Base-by-base conservation (phyloP, 2,329 filamentous ascomycete genomes). In the Aspergillus aculeatus region DNA sequence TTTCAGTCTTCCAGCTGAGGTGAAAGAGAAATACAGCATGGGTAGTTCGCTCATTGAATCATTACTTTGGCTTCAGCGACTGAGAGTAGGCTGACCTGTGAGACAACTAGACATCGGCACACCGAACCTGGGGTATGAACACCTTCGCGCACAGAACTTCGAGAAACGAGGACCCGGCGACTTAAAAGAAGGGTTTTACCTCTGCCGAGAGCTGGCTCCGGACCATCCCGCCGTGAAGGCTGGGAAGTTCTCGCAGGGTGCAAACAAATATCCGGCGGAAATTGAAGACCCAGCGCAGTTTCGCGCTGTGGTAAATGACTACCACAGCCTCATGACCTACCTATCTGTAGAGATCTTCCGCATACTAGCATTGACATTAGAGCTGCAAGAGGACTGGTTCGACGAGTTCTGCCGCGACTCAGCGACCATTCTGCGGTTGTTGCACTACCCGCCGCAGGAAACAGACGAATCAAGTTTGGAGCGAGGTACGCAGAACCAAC, bases 1-100 rank as follows among this genome's bases (percentile, higher is more conserved):
- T 62, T 86, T 86, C 64, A 70, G 73, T 6, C 74, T 85, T 5
- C 64, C 69, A 2, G 14, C 65, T 0, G 65, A 71, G 23, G 62
- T 62, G n/a, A 72, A 73, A 58, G 56, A 66, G 50, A 66, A 66
- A 53, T 70, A 68, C 47, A 58, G 64, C 24, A 67, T 64, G 64
- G 63, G 67, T 69, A 51, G n/a, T 14, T 11, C 35, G 29, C 31
- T 7, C 29, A 54, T 12, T 4, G 32, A 4, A 14, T 24, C 6
- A 16, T 4, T 19, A 5, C 16, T 35, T 16, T 5, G 3, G 12
- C 11, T 35, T 29, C 7, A 35, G 4, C 32, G 32, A 35, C 12
- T 38, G 2, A 7, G 7, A 2, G 19, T 1, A 47, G 1, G 35
- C 52, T 55, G 14, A 55, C 19, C 5, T 26, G 10, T 6, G 6